Evolutionary conservation across 1,284 basidiomycete genomes (phyloP), one percentile per base, ranked within the genome.

Genomic region (Xanthoconium separans): DNA sequence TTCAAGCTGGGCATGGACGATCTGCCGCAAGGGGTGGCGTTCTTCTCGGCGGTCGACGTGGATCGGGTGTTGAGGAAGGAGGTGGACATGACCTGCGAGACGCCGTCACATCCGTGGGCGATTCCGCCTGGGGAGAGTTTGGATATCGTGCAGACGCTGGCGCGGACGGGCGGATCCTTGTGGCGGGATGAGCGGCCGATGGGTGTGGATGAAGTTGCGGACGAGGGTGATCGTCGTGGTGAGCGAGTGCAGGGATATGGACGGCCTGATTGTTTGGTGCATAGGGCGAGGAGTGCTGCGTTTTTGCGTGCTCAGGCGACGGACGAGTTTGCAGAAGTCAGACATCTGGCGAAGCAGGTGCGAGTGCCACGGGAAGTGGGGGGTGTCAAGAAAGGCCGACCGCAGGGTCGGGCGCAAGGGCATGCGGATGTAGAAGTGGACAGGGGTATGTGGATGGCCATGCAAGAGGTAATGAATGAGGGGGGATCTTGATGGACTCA

Each of bases 1-100:
- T 95, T 86, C 73, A 92, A 87, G 68, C 79, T 99, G 20, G 93
- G 96, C 13, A 94, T 99, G 85, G 93, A 95, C 66, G 92, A 98
- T 68, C 79, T 99, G 16, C 97, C 96, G 0, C 93, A 97, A 68
- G 89, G 91, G 22, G 86, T 95, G 13, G 94, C 95, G 0, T 99
- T 98, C 77, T 99, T 99, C 76, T 97, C 95, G 1, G 92, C 93
- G 0, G 95, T 99, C 39, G 97, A 99, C 66, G 78, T 98, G 29
- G 97, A 99, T 71, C 78, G 81, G 42, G 90, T 98, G 3, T 77
- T 98, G 46, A 82, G 96, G 30, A 99, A 99, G 72, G 97, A 99
- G 73, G 94, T 95, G 27, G 91, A 96, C 69, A 94, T 99, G 87
- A 79, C 91, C 0, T 99, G 96, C 63, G 84, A 95, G 27, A 99